Conservation (phyloP, 768 basidiomycete species). For the Leccinum barrowsii region DNA sequence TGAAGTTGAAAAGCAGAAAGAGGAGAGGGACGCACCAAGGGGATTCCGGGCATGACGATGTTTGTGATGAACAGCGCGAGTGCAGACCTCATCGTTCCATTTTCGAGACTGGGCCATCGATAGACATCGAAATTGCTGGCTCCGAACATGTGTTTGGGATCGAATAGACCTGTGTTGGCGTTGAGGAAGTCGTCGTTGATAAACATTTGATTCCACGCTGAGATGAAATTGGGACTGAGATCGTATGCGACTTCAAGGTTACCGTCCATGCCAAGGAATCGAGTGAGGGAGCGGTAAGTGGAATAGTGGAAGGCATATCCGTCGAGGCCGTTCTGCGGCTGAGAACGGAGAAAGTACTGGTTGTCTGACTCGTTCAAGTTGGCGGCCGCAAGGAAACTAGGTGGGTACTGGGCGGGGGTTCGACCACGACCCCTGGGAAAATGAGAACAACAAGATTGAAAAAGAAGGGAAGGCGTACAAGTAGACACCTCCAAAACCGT, state of each 20-base stretch:
- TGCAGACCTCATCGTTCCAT: slow-evolving; percentile 74
- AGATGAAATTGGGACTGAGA: slow-evolving; percentile 75
- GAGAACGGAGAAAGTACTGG: slow-evolving; percentile 78
- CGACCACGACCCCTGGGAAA: slow-evolving; percentile 77
- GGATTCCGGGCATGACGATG: slow-evolving; percentile 83
- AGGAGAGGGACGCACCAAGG: slow-evolving; percentile 49
- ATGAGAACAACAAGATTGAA: slow-evolving; percentile 1
- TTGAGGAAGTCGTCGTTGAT: slow-evolving; percentile 87
- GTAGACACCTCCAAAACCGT: slow-evolving; percentile 85
- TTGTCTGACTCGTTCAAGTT: slow-evolving; percentile 58
- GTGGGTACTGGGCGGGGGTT: slow-evolving; percentile 66
- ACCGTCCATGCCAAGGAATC: slow-evolving; percentile 95
- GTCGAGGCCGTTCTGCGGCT: slow-evolving; percentile 62
- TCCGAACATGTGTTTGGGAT: slow-evolving; percentile 88
- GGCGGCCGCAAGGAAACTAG: slow-evolving; percentile 64
- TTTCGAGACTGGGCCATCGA: slow-evolving; percentile 87
- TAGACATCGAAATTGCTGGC: slow-evolving; percentile 95
- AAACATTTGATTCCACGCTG: slow-evolving; percentile 91
- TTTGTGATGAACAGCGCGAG: slow-evolving; percentile 76
- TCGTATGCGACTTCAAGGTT: slow-evolving; percentile 91
- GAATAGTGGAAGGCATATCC: slow-evolving; percentile 92
- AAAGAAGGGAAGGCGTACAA: slow-evolving; percentile 44
- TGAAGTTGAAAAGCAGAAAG: background rate
- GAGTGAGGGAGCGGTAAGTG: slow-evolving; percentile 78
- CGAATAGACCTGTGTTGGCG: slow-evolving; percentile 55